phyloP scores from a whole-genome alignment of 306 rosid species.

The Dryas drummondii region DNA sequence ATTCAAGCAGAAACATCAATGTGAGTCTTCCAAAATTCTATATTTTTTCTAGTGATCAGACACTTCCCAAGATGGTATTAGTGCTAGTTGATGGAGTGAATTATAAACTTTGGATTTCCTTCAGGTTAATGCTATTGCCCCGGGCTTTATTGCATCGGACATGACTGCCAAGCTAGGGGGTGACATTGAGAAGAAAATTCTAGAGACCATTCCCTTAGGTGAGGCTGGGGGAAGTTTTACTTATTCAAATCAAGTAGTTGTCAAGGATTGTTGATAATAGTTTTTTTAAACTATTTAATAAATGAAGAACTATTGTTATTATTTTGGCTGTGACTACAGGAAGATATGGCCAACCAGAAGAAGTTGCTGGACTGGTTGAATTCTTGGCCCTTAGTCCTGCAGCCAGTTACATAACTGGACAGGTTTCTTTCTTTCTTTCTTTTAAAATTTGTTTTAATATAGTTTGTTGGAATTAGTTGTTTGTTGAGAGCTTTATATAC shows the following conservation, averaged over 20 bases:
- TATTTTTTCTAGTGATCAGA: slow-evolving; percentile 5
- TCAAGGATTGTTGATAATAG: slow-evolving; percentile 10
- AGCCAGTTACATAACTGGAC: slow-evolving; percentile 90
- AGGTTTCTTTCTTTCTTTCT: slow-evolving; percentile 44
- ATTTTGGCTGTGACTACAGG: slow-evolving; percentile 51
- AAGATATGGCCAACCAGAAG: slow-evolving; percentile 92
- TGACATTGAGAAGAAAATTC: slow-evolving; percentile 79
- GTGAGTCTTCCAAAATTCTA: slow-evolving; percentile 35
- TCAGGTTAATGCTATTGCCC: slow-evolving; percentile 97
- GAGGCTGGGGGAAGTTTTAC: slow-evolving; percentile 28
- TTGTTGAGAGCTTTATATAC: neutral
- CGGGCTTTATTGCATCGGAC: slow-evolving; percentile 95
- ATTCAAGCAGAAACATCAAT: slow-evolving; percentile 82
- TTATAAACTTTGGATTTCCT: slow-evolving; percentile 20
- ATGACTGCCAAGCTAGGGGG: slow-evolving; percentile 91
- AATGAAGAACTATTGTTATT: neutral
- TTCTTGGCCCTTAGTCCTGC: slow-evolving; percentile 91
- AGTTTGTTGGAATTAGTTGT: neutral
- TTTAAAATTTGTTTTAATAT: neutral
- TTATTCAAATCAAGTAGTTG: neutral
- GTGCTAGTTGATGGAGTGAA: slow-evolving; percentile 18
- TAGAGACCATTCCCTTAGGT: slow-evolving; percentile 87
- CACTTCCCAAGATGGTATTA: slow-evolving; percentile 5
- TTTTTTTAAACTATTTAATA: slow-evolving; percentile 16
- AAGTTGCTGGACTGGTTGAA: slow-evolving; percentile 95